These are phyloP conservation scores for Lachnellula occidentalis DNA, from an alignment of 2,329 filamentous ascomycete genomes.

Conservation along the genomic window DNA sequence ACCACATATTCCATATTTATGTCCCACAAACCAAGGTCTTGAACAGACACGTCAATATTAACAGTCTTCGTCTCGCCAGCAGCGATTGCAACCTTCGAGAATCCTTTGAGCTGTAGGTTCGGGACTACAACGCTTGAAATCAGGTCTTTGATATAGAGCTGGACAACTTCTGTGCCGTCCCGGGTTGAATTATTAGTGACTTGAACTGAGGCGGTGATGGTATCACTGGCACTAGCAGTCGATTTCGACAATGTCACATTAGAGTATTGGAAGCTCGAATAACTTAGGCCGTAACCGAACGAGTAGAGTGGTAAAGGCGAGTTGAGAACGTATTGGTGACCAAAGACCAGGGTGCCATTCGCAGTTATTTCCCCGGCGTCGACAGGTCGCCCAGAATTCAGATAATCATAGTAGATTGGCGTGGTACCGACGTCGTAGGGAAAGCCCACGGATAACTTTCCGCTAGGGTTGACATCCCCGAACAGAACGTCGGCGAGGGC, in stretches of 20 bases:
- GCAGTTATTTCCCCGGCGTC: conserved; percentile 68
- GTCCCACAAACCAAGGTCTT: conserved; percentile 69
- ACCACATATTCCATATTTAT: conserved; percentile 67
- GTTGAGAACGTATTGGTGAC: conserved; percentile 84
- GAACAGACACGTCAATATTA: conserved; percentile 53
- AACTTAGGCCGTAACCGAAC: conserved; percentile 76
- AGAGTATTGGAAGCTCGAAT: conserved; percentile 55
- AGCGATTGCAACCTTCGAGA: conserved; percentile 59
- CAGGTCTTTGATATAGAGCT: conserved; percentile 49
- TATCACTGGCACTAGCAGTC: conserved; percentile 36
- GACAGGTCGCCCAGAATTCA: conserved; percentile 73
- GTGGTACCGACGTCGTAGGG: conserved; percentile 61
- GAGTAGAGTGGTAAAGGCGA: conserved; percentile 71
- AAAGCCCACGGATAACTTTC: conserved; percentile 69
- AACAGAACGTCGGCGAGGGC: conserved; percentile 76
- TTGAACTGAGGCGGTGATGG: conserved; percentile 46
- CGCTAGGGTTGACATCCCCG: conserved; percentile 61
- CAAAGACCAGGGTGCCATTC: conserved; percentile 67
- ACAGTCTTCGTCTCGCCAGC: conserved; percentile 49
- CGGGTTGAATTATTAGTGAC: conserved; percentile 56
- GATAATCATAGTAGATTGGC: conserved; percentile 67
- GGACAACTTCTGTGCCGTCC: conserved; percentile 48
- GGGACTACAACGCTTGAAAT: conserved; percentile 58
- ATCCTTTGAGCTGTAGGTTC: conserved; percentile 60
- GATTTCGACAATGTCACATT: conserved; percentile 39